These are phyloP conservation scores for Didymella glomerata DNA, from an alignment of 2,329 filamentous ascomycete species.

Conservation along the genomic window DNA sequence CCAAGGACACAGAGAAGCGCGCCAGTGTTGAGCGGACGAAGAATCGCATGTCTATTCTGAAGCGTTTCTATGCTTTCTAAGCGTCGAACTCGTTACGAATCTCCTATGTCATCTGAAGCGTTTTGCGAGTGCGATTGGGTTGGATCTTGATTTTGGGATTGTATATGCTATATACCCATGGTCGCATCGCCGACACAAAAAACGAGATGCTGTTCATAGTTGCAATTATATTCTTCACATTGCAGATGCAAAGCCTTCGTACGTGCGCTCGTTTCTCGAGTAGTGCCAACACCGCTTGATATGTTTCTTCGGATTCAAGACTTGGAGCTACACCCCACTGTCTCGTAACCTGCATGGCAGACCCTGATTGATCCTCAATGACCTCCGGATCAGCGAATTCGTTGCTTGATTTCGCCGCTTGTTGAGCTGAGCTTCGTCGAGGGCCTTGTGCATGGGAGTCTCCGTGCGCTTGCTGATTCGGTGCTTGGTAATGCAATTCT, in stretches of 20 bases:
- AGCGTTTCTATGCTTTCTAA: constrained; percentile 19
- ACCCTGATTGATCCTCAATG: too few species aligned
- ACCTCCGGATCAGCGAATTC: too few species aligned
- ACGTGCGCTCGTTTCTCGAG: not conserved
- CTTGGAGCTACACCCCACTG: too few species aligned
- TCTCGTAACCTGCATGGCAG: too few species aligned
- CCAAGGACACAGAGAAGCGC: constrained; percentile 4
- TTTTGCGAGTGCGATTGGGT: not conserved
- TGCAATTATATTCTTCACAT: not conserved
- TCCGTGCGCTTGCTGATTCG: not conserved
- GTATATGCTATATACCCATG: constrained; percentile 33
- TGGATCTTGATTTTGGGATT: constrained; percentile 2
- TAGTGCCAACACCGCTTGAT: too few species aligned
- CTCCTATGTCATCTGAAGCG: constrained; percentile 4
- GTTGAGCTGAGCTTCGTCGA: not conserved
- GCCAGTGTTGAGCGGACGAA: constrained; percentile 5
- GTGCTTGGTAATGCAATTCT: too few species aligned
- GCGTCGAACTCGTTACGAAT: not conserved
- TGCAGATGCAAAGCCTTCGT: not conserved
- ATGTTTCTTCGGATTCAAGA: too few species aligned
- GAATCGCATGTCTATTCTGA: constrained; percentile 15
- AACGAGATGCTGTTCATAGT: constrained; percentile 2
- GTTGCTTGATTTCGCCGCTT: not conserved
- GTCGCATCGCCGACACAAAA: constrained; percentile 16
- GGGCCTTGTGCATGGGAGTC: not conserved